These are phyloP conservation scores for Babesia bigemina DNA, from an alignment of 169 alveolate genomes.

Conservation along the genomic window DNA sequence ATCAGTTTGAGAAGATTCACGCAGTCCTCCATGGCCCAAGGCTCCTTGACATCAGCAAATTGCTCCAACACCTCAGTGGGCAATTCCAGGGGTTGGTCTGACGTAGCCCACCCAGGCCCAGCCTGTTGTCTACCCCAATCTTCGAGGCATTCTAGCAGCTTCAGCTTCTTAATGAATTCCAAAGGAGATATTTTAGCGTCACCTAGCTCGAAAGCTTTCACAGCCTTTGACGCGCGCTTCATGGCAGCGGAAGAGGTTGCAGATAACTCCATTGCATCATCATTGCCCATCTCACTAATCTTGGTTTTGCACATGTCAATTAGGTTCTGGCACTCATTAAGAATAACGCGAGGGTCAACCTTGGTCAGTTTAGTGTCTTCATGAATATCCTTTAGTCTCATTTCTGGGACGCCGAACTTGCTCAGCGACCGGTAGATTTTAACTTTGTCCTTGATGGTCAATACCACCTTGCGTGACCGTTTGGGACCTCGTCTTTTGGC, in stretches of 20 bases:
- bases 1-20: constrained; percentile 81
- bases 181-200: constrained; percentile 70
- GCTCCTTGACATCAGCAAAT: constrained; percentile 73
- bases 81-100: constrained; percentile 25
- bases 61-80: constrained; percentile 55
- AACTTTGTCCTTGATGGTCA: constrained; percentile 79
- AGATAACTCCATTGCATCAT: background rate
- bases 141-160: constrained; percentile 68
- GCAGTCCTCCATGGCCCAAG: constrained; percentile 80
- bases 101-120: constrained; percentile 65
- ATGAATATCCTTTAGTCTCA: constrained; percentile 82
- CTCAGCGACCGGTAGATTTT: constrained; percentile 79
- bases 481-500: constrained; percentile 67
- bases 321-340: constrained; percentile 77
- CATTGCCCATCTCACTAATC: constrained; percentile 59
- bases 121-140: constrained; percentile 63
- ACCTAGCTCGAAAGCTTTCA: constrained; percentile 64
- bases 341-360: constrained; percentile 76
- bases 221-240: constrained; percentile 26
- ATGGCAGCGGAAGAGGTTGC: constrained; percentile 21
- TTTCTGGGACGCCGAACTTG: constrained; percentile 83
- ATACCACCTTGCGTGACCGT: constrained; percentile 69
- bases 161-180: constrained; percentile 73
- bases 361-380: constrained; percentile 78
- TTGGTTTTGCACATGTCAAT: constrained; percentile 74